Base-by-base conservation (phyloP, 106 monocot genomes). In the Dendrobium nobile region DNA sequence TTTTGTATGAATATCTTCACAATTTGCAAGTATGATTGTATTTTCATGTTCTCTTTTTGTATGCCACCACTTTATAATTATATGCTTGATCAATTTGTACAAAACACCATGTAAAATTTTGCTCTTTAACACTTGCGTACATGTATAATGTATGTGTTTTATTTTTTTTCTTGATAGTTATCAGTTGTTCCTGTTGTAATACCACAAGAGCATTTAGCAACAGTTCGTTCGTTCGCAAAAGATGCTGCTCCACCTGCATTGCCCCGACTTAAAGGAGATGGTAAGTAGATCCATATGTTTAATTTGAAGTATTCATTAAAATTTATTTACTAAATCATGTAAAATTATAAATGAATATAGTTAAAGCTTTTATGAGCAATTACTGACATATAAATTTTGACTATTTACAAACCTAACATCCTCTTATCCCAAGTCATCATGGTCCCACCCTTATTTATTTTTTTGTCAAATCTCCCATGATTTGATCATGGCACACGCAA, bases 261-360 rank as follows among this genome's bases (percentile, higher is more conserved):
- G 20, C 84, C 86, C 47, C 79, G 85, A 22, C 84, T 90, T 19
- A 91, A 90, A 68, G 96, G 93, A 86, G 96, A 96, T 84, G 90
- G 96, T 96, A 83, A 79, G 87, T 28, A 82, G 15, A 82, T 65
- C 45, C 54, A 42, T 43, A 59, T 75, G n/a, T 0, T 76, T 19
- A 2, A 20, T 9, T 45, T 75, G 20, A 81, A 58, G 24, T 54
- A 73, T 75, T 58, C 41, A n/a, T 54, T 18, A 4, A 41, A 41
- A 4, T 16, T 73, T 45, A 45, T 41, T 74, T 43, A n/a, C 74
- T 74, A n/a, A 74, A n/a, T 16, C 13, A 5, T 70, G 70, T 70
- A 70, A 1, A 31, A 1, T 13, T 70, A 70, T 33, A 70, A 19
- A 3, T 70, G 15, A 70, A 37, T 10, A 37, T 37, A 0, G 15